Evolutionary conservation across 2,329 filamentous ascomycete species (phyloP), one percentile per base, ranked within the genome.

Genomic region (Aspergillus sp.): DNA sequence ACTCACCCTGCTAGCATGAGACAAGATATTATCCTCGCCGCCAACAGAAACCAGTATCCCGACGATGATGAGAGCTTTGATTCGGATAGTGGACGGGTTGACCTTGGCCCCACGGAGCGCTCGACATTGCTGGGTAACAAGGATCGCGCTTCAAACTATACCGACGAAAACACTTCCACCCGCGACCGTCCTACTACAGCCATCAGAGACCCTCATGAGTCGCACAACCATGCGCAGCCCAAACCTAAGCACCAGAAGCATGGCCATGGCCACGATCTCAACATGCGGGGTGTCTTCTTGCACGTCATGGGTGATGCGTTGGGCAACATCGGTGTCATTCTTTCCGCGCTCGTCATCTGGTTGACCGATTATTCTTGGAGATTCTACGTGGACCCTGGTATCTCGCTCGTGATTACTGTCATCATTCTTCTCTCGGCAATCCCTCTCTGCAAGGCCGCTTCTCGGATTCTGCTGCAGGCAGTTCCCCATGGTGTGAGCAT

Each of bases 391-490:
- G 95, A 99, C 74, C 95, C 95, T 0, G 87, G 88, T 19, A 94
- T 99, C 62, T 99, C 95, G 0, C 87, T 99, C 17, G 85, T 98
- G 77, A 99, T 99, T 77, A 97, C 95, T 1, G 78, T 93, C 63
- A 88, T 89, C 70, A 89, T 89, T 61, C 83, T 89, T 47, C 71
- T 67, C 52, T 82, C 80, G 15, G 81, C 81, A 8, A 81, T 83
- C 58, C 81, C 81, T 4, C 77, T 83, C 30, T 83, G 81, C 75
- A 82, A 82, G 68, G 81, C 81, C 15, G 81, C 81, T 2, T 82
- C 80, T 4, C 90, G 95, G 70, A 96, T 99, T 60, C 86, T 99
- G 15, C 86, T 99, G 0, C 95, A 99, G 79, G 95, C 94, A 2
- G 96, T 95, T 0, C 95, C 95, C 0, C 89, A 93, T 62, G 91